Evolutionary conservation across 192 early-diverging fungal species (phyloP).

Genomic region (Fimicolochytrium jonesii): DNA sequence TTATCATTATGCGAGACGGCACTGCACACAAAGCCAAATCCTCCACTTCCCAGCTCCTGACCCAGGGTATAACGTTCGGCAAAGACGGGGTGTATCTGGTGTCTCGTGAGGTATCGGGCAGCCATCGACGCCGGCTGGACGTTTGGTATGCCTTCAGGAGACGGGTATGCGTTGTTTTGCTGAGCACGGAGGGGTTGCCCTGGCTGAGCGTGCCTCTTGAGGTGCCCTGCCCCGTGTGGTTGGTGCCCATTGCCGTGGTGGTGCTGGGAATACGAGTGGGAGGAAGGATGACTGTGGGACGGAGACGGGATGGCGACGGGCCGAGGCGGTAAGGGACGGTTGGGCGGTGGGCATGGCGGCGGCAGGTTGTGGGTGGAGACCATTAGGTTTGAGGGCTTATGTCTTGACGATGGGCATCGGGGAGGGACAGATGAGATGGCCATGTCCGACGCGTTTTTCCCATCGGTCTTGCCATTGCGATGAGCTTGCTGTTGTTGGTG

Average conservation of each 20-base stretch:
- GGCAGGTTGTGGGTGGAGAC: slow-evolving; percentile 8
- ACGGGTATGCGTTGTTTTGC: slow-evolving; percentile 12
- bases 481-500: too few relatives aligned
- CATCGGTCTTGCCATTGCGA: too few relatives aligned
- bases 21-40: slow-evolving; percentile 73
- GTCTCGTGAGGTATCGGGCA: slow-evolving; percentile 2
- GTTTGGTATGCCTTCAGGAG: neutral
- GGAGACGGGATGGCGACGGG: neutral
- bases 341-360: slow-evolving; percentile 9
- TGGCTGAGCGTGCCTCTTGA: too few relatives aligned
- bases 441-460: too few relatives aligned
- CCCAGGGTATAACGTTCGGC: slow-evolving; percentile 13
- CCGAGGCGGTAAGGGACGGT: slow-evolving; percentile 8
- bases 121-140: slow-evolving; percentile 9
- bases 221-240: too few relatives aligned
- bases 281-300: neutral
- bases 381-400: neutral
- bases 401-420: too few relatives aligned
- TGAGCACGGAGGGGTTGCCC: neutral
- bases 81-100: slow-evolving; percentile 7
- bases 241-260: neutral
- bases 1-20: slow-evolving; percentile 35
- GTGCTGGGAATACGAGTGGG: neutral
- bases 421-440: too few relatives aligned
- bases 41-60: slow-evolving; percentile 68